These are phyloP conservation scores for Saccharomycopsis sp. DNA, from an alignment of 805 yeast genomes.

Conservation along the genomic window DNA sequence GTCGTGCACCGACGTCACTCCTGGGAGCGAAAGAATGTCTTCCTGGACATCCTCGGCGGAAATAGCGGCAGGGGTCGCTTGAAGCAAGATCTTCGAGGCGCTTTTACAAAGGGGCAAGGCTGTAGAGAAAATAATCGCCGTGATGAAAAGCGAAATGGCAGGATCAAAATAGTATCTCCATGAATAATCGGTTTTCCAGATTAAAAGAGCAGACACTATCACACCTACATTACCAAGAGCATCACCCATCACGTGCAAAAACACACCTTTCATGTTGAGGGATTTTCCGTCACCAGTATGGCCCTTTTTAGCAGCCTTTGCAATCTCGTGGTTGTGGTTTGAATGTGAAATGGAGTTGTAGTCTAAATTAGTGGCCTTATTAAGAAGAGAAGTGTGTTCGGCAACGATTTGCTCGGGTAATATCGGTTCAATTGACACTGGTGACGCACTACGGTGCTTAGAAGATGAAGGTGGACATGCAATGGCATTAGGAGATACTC, in stretches of 20 bases:
- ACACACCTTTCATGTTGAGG: conserved; percentile 97
- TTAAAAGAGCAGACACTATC: conserved; percentile 78
- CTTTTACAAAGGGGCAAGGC: conserved; percentile 86
- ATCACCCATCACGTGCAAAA: conserved; percentile 91
- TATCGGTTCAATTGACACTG: conserved; percentile 4
- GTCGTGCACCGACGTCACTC: conserved; percentile 85
- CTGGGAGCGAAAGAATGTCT: conserved; percentile 60
- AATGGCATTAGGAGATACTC: not conserved
- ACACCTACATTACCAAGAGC: conserved; percentile 96
- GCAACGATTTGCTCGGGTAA: conserved; percentile 6
- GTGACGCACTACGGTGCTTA: not conserved
- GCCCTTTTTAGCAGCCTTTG: conserved; percentile 4
- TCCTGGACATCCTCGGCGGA: conserved; percentile 67
- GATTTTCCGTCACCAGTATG: conserved; percentile 41
- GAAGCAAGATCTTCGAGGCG: conserved; percentile 80
- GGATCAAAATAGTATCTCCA: conserved; percentile 92
- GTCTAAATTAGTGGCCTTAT: not conserved
- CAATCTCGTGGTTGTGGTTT: conserved; percentile 2
- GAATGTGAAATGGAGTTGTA: conserved; percentile 18
- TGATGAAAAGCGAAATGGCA: conserved; percentile 73
- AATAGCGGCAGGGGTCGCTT: conserved; percentile 85
- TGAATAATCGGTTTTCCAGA: conserved; percentile 86
- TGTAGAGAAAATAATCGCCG: conserved; percentile 80
- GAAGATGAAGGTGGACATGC: not conserved
- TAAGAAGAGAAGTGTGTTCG: conserved; percentile 5